Percentiles rank a stretch among this genome's conserved stretches.
Evolutionary conservation across 2,329 filamentous ascomycete genomes (phyloP).

Genomic region (Thelonectria rubi): DNA sequence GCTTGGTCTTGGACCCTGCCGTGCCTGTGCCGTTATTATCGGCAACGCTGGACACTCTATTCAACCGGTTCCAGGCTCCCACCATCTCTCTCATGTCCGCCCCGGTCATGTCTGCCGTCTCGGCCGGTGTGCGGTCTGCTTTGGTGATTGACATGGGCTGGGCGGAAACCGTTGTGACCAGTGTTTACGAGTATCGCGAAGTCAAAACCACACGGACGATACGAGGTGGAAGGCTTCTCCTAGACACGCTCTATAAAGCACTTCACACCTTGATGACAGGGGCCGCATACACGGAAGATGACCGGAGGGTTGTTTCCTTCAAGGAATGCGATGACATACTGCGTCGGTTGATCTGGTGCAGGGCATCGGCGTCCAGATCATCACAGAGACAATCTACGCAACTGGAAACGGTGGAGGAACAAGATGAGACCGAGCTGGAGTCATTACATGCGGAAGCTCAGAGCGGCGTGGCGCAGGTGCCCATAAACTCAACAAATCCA

Average conservation of each 20-base stretch:
- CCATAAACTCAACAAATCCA: conserved; percentile 57
- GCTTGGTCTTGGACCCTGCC: conserved; percentile 79
- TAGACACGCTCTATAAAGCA: conserved; percentile 73
- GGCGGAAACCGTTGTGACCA: conserved; percentile 87
- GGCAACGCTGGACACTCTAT: conserved; percentile 78
- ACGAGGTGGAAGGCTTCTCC: conserved; percentile 77
- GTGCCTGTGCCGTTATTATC: conserved; percentile 83
- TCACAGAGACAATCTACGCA: conserved; percentile 51
- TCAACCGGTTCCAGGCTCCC: conserved; percentile 81
- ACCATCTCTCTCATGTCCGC: conserved; percentile 82
- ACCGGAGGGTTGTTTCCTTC: conserved; percentile 65
- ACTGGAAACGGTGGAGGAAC: conserved; percentile 63
- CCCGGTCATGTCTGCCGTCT: conserved; percentile 76
- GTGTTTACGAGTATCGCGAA: conserved; percentile 90
- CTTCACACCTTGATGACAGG: conserved; percentile 53
- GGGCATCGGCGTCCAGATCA: conserved; percentile 45
- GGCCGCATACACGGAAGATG: conserved; percentile 45
- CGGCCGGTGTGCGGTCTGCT: conserved; percentile 85
- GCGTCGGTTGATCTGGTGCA: conserved; percentile 81
- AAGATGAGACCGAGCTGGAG: conserved; percentile 60
- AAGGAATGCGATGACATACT: conserved; percentile 84
- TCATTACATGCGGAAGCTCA: conserved; percentile 31
- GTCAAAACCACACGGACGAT: conserved; percentile 75
- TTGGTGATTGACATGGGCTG: conserved; percentile 92
- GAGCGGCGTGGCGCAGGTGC: conserved; percentile 51